Conservation (phyloP, 805 yeast genomes). For the Candida tibetensis region DNA sequence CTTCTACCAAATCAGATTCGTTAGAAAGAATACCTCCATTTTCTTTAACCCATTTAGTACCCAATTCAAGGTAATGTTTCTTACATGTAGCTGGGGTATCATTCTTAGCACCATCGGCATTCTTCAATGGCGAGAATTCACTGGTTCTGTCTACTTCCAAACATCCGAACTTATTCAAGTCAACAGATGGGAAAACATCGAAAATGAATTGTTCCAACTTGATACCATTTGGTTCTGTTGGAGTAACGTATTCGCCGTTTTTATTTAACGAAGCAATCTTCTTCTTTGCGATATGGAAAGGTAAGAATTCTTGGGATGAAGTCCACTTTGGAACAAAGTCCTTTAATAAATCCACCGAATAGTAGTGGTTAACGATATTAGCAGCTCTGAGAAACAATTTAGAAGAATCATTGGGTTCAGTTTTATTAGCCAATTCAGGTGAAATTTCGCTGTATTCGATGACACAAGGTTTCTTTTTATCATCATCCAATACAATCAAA, state of each 20-base stretch:
- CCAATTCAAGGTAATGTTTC: constrained; percentile 57
- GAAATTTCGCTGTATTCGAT: constrained; percentile 94
- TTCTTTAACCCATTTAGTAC: constrained; percentile 67
- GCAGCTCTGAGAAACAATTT: constrained; percentile 84
- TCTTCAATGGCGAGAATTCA: constrained; percentile 93
- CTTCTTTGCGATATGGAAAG: constrained; percentile 94
- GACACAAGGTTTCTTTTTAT: constrained; percentile 69
- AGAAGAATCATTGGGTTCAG: constrained; percentile 49
- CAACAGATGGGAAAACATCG: constrained; percentile 86
- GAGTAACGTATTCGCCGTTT: constrained; percentile 51
- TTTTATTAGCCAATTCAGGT: constrained; percentile 63
- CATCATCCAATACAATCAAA: constrained; percentile 69
- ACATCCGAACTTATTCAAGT: constrained; percentile 74
- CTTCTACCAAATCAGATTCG: constrained; percentile 60
- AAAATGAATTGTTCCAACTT: constrained; percentile 96
- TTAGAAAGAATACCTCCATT: constrained; percentile 64
- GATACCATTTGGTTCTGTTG: constrained; percentile 83
- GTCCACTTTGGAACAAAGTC: constrained; percentile 67
- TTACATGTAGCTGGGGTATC: constrained; percentile 87
- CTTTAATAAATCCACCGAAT: constrained; percentile 71
- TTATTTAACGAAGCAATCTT: constrained; percentile 65
- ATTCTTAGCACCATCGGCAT: constrained; percentile 75
- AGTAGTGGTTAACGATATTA: constrained; percentile 95
- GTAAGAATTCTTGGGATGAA: constrained; percentile 60
- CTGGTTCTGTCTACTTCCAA: constrained; percentile 81